Conservation (phyloP, 345 rosid genomes). For the Turritis glabra region DNA sequence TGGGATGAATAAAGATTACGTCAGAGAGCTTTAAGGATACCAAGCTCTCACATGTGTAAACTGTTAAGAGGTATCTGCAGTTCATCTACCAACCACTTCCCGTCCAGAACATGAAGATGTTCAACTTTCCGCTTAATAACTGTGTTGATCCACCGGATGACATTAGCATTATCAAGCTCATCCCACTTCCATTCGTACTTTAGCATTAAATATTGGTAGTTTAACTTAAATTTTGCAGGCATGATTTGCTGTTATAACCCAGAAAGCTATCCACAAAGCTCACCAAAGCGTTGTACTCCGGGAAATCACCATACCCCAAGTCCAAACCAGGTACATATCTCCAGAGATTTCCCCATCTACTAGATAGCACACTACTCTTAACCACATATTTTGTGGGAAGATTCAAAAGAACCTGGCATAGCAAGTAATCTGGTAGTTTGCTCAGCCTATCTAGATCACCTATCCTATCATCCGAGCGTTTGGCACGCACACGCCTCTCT, state of each 20-base stretch:
- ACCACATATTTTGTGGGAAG: conserved; percentile 5
- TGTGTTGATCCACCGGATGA: conserved; percentile 8
- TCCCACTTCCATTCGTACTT: background rate
- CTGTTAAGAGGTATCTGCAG: background rate
- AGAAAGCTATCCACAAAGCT: background rate
- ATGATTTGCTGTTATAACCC: background rate
- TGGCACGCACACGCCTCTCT: background rate
- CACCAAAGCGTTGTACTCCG: background rate
- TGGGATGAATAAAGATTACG: background rate
- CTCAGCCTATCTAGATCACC: background rate
- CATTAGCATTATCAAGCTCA: background rate
- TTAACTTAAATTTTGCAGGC: background rate
- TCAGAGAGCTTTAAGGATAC: background rate
- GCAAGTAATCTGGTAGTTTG: background rate
- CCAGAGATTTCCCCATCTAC: conserved; percentile 6
- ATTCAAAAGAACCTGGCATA: background rate
- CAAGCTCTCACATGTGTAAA: too few species aligned
- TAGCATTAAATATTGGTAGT: too few species aligned
- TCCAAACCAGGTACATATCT: background rate
- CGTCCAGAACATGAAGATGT: background rate
- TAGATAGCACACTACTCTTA: too few species aligned
- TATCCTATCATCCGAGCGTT: background rate
- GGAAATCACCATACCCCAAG: background rate
- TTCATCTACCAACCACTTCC: background rate
- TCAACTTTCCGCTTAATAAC: background rate